These are phyloP conservation scores for Drechslera avenae DNA, from an alignment of 2,329 filamentous ascomycete genomes.

Conservation along the genomic window DNA sequence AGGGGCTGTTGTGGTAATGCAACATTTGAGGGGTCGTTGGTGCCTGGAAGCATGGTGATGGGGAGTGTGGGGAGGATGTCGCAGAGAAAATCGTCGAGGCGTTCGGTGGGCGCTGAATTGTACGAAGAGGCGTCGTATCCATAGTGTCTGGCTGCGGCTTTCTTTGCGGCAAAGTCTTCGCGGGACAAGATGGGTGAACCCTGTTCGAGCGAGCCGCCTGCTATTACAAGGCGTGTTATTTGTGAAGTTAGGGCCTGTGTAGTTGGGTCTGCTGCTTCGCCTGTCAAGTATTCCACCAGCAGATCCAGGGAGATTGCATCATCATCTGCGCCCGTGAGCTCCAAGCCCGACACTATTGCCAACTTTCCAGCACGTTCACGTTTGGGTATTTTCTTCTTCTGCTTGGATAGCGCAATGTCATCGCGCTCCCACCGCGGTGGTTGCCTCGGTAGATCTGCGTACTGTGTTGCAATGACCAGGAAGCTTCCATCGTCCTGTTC, in stretches of 20 bases:
- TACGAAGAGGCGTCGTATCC: conserved; percentile 90
- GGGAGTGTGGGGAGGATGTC: conserved; percentile 84
- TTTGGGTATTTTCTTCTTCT: conserved; percentile 47
- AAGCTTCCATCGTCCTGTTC: conserved; percentile 93
- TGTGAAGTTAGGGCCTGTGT: conserved; percentile 65
- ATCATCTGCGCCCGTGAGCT: conserved; percentile 76
- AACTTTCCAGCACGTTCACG: conserved; percentile 68
- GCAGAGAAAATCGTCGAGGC: conserved; percentile 82
- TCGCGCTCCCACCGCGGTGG: conserved; percentile 77
- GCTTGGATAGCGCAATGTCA: conserved; percentile 50
- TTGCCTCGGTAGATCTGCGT: conserved; percentile 84
- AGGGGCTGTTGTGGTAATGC: conserved; percentile 92
- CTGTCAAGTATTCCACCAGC: conserved; percentile 84
- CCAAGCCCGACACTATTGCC: conserved; percentile 86
- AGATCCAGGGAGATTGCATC: conserved; percentile 78
- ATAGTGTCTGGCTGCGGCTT: conserved; percentile 75
- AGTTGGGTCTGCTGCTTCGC: conserved; percentile 70
- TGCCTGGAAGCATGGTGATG: conserved; percentile 85
- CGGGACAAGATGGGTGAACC: conserved; percentile 53
- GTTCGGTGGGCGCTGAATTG: conserved; percentile 81
- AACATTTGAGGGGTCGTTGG: conserved; percentile 83
- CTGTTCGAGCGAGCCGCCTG: conserved; percentile 79
- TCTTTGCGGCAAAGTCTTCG: conserved; percentile 53
- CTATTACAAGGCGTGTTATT: conserved; percentile 87
- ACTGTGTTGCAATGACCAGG: conserved; percentile 86